phyloP scores from a whole-genome alignment of 129 eudicot species.

The Flaveria robusta region DNA sequence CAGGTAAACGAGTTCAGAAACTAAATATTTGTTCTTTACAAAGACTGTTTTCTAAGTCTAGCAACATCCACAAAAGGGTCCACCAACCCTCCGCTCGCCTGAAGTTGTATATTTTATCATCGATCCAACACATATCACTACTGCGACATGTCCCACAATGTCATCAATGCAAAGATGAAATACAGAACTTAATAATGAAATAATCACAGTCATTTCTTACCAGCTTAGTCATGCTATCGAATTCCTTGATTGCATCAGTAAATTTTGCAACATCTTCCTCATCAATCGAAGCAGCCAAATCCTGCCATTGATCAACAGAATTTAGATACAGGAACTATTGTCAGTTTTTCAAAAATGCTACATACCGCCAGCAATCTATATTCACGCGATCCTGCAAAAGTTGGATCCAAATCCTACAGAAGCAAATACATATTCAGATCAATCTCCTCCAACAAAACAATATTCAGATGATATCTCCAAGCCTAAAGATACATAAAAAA shows the following conservation, averaged over 20 bases:
- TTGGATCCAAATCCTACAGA: conserved; percentile 51
- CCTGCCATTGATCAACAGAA: conserved; percentile 30
- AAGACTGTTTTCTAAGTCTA: neutral
- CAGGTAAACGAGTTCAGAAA: conserved; percentile 5
- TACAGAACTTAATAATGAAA: neutral
- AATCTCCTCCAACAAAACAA: neutral
- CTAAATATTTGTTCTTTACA: neutral
- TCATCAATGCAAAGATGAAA: neutral
- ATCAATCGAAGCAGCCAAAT: conserved; percentile 60
- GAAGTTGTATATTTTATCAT: no score
- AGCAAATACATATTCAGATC: conserved; percentile 23
- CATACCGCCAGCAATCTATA: conserved; percentile 47
- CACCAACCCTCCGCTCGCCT: no score
- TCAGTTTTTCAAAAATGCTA: conserved; percentile 1
- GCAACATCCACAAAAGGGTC: neutral
- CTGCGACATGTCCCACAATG: neutral
- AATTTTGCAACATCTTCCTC: conserved; percentile 59
- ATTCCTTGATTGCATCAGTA: conserved; percentile 67
- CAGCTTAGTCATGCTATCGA: conserved; percentile 65
- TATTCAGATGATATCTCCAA: neutral
- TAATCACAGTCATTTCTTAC: conserved; percentile 29
- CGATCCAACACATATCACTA: no score
- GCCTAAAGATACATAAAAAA: no score
- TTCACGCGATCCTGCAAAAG: conserved; percentile 49
- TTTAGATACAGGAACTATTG: neutral